phyloP scores from a whole-genome alignment of 2,329 filamentous ascomycete genomes.

The Penicillium hordei region DNA sequence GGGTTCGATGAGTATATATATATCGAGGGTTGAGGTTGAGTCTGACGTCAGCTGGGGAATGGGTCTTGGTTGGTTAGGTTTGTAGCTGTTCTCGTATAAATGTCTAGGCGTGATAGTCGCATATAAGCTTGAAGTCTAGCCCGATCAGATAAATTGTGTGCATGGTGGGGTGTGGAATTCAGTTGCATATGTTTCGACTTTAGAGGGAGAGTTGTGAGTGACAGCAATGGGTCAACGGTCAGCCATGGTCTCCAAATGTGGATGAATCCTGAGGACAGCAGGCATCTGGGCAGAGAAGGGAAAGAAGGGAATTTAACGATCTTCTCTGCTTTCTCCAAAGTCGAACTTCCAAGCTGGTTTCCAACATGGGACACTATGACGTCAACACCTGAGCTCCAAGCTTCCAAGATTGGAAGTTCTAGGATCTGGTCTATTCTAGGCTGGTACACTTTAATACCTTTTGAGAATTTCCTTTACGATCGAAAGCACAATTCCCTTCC shows the following conservation, averaged over 20 bases:
- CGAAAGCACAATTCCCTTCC: no score
- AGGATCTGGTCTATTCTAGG: background rate
- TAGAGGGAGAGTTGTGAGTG: background rate
- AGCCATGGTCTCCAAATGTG: no score
- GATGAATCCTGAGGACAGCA: no score
- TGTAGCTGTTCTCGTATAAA: background rate
- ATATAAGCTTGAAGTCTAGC: no score
- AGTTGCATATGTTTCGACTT: background rate
- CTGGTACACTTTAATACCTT: background rate
- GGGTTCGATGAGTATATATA: background rate
- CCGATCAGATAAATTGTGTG: no score
- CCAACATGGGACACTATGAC: background rate
- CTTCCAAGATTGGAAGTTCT: background rate
- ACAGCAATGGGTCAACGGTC: background rate
- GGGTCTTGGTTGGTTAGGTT: background rate
- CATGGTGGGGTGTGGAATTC: no score
- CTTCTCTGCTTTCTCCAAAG: background rate
- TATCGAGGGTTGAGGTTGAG: no score
- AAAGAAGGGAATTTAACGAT: background rate
- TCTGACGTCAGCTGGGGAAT: background rate
- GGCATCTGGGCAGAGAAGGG: no score
- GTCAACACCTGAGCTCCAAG: background rate
- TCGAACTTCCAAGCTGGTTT: background rate
- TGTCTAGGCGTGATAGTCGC: background rate
- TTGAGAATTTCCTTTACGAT: background rate